Conservation (phyloP, 768 basidiomycete genomes). For the Asterophora lycoperdoides region DNA sequence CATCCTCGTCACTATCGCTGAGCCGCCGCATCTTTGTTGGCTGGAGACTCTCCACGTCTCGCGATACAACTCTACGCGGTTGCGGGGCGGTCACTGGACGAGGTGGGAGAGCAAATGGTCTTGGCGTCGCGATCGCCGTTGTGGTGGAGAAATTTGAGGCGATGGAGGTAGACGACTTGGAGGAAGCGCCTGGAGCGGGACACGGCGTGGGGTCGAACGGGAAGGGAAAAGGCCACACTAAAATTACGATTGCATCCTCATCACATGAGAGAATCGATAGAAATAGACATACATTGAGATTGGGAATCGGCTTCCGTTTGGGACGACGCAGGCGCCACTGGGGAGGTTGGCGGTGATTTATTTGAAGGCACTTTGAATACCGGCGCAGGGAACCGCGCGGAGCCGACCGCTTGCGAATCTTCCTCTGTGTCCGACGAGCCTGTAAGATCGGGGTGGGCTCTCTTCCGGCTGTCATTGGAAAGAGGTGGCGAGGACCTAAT, state of each 20-base stretch:
- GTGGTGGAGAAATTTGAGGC: too few relatives aligned
- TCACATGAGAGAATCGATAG: slow-evolving; percentile 10
- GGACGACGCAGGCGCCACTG: slow-evolving; percentile 9
- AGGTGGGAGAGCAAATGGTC: too few relatives aligned
- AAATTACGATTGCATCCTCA: background rate
- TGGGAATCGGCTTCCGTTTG: slow-evolving; percentile 21
- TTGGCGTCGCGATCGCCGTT: too few relatives aligned
- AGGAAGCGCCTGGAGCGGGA: too few relatives aligned
- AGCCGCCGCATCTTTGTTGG: too few relatives aligned
- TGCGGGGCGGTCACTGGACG: too few relatives aligned
- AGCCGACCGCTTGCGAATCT: slow-evolving; percentile 32
- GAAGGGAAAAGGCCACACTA: too few relatives aligned
- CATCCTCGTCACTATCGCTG: too few relatives aligned
- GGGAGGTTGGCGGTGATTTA: slow-evolving; percentile 8
- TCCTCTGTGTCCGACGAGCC: slow-evolving; percentile 37
- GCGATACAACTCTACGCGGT: too few relatives aligned
- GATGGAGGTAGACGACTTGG: too few relatives aligned
- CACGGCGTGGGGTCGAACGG: too few relatives aligned
- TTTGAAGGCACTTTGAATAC: slow-evolving; percentile 8
- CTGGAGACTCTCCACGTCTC: too few relatives aligned
- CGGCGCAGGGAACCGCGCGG: background rate
- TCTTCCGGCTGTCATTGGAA: background rate
- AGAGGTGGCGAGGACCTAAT: background rate
- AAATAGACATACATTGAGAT: slow-evolving; percentile 12
- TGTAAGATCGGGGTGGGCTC: slow-evolving; percentile 11